Conservation (phyloP, 2,329 filamentous ascomycete genomes). For the Ceratocystis cacaofunesta region DNA sequence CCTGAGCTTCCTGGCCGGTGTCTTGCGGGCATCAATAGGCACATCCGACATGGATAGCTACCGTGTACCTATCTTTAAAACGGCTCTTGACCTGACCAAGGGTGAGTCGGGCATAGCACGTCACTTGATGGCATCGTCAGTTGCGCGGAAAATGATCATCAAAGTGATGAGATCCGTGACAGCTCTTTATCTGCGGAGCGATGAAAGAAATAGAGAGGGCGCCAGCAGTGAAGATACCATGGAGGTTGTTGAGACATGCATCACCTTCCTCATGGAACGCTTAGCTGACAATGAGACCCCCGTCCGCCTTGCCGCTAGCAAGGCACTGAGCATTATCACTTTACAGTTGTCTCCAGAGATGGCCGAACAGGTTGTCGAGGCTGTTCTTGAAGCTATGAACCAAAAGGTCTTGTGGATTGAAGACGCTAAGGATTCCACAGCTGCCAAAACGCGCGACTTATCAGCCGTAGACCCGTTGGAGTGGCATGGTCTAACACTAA, state of each 20-base stretch:
- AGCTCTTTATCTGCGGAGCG: slow-evolving; percentile 40
- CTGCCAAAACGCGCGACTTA: slow-evolving; percentile 40
- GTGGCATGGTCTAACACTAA: slow-evolving; percentile 88
- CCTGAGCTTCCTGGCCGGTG: slow-evolving; percentile 62
- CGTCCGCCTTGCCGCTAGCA: slow-evolving; percentile 79
- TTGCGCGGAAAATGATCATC: slow-evolving; percentile 67
- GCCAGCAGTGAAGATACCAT: slow-evolving; percentile 29
- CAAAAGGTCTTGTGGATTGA: slow-evolving; percentile 40
- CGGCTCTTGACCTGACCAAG: slow-evolving; percentile 44
- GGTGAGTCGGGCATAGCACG: slow-evolving; percentile 34
- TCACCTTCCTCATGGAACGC: slow-evolving; percentile 64
- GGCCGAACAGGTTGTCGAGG: slow-evolving; percentile 75
- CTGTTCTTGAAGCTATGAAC: slow-evolving; percentile 57
- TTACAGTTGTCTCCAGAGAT: slow-evolving; percentile 65
- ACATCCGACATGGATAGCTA: slow-evolving; percentile 59
- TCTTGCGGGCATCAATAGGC: slow-evolving; percentile 54
- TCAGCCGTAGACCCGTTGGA: slow-evolving; percentile 63
- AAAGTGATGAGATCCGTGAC: slow-evolving; percentile 70
- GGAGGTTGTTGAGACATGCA: slow-evolving; percentile 59
- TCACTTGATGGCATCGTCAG: slow-evolving; percentile 53
- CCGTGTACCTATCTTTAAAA: slow-evolving; percentile 49
- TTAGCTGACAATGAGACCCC: slow-evolving; percentile 81
- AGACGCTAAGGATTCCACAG: slow-evolving; percentile 24
- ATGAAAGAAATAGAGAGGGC: slow-evolving; percentile 27
- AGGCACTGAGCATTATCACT: slow-evolving; percentile 76